Evolutionary conservation across 31 red algal species (phyloP).

Genomic region (Pterothamnion heteromorphum): DNA sequence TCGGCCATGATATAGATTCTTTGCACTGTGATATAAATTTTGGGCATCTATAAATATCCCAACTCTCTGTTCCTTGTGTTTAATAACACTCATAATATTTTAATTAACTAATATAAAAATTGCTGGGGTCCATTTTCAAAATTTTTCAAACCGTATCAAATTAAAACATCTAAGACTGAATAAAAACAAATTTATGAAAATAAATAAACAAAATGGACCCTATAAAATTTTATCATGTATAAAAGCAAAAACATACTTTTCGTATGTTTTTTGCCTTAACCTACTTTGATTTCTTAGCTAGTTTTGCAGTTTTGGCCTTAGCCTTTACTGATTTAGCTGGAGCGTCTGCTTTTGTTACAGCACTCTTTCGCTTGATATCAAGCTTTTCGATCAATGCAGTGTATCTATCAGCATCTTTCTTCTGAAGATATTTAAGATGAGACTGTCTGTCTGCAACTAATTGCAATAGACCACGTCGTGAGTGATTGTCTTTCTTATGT

Average conservation of each 20-base stretch:
- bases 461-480: slow-evolving; percentile 77
- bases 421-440: slow-evolving; percentile 61
- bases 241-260: no score
- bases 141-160: no score
- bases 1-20: background rate
- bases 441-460: slow-evolving; percentile 72
- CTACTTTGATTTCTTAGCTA: no score
- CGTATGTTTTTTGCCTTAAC: no score
- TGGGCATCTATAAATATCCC: slow-evolving; percentile 21
- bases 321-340: no score
- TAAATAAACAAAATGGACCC: no score
- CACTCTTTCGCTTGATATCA: slow-evolving; percentile 47
- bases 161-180: no score
- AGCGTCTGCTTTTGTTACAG: no score
- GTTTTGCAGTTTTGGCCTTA: no score
- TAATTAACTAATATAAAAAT: background rate
- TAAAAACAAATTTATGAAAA: no score
- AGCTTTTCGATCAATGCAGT: slow-evolving; percentile 60
- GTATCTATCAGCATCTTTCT: background rate
- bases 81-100: background rate
- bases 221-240: no score
- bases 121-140: background rate
- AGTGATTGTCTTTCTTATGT: slow-evolving; percentile 86
- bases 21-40: slow-evolving; percentile 24
- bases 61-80: background rate